Conservation (phyloP, 1,284 basidiomycete species). For the Sporisorium reilianum region DNA sequence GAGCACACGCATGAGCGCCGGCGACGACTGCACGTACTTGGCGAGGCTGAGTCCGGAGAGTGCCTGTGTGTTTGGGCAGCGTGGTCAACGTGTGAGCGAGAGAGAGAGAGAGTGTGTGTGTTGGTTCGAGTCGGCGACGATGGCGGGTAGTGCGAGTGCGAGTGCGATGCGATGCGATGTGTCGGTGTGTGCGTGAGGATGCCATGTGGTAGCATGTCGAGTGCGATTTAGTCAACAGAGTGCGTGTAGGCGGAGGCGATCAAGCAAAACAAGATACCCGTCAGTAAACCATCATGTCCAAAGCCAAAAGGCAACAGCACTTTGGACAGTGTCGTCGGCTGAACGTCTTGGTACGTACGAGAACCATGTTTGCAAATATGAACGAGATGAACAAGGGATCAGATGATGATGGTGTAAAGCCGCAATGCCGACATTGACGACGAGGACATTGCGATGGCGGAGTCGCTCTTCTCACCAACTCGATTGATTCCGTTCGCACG, state of each 20-base stretch:
- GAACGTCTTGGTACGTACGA: slow-evolving; percentile 50
- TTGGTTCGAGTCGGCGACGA: not conserved
- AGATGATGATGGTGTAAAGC: slow-evolving; percentile 25
- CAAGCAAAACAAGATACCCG: not conserved
- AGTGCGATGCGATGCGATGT: slow-evolving; percentile 2
- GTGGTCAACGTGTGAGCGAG: not conserved
- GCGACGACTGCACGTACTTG: slow-evolving; percentile 79
- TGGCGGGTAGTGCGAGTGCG: not conserved
- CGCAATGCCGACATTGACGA: slow-evolving; percentile 13
- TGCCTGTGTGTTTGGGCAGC: slow-evolving; percentile 11
- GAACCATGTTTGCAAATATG: slow-evolving; percentile 36
- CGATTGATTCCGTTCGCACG: slow-evolving; percentile 30
- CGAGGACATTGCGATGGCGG: slow-evolving; percentile 35
- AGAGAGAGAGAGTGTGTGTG: not conserved
- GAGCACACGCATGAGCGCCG: slow-evolving; percentile 77
- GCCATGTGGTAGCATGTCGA: not conserved
- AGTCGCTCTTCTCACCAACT: too few relatives aligned
- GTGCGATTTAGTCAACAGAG: not conserved
- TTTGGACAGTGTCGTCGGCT: too few relatives aligned
- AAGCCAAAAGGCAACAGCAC: not conserved
- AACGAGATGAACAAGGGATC: not conserved
- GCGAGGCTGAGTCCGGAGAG: slow-evolving; percentile 76
- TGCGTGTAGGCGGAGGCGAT: not conserved
- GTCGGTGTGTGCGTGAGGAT: not conserved
- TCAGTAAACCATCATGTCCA: slow-evolving; percentile 5